Base-by-base conservation (phyloP, 2,329 filamentous ascomycete genomes). In the Fusarium mundagurra region DNA sequence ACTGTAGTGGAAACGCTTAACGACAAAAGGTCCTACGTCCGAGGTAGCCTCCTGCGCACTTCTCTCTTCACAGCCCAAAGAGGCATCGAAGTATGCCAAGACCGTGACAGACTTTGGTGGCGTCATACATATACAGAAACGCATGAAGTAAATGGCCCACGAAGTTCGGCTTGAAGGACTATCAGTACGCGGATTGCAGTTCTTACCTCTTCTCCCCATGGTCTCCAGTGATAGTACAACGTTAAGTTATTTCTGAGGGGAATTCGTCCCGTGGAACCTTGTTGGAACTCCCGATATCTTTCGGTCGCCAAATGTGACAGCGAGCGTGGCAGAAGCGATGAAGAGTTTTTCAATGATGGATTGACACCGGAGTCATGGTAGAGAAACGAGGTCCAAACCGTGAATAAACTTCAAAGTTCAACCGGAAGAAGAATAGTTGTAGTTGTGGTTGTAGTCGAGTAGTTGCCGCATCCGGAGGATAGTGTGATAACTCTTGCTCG, bases 401-500 rank as follows among this genome's bases (percentile, higher is more conserved):
- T 39, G 43, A 55, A 50, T 29, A 24, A 51, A 39, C 20, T 50
- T 50, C 14, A 22, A 57, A 22, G n/a, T 44, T 36, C 31, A 27
- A 36, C 36, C 18, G 43, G n/a, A 50, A 48, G 10, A 18, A 20
- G 10, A 36, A 41, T 53, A 31, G 18, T 47, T 43, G 24, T 24
- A 24, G 34, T 27, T 54, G 34, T 38, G 24, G 34, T 29, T 41
- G 34, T 38, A 29, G 22, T 29, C 31, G 31, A 48, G 29, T 17
- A 31, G 44, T 36, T n/a, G 20, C 29, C 44, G 34, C 34, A 50
- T 33, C 39, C 39, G 31, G 53, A 45, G 29, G 13, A 13, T n/a
- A 27, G 38, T 57, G 41, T 58, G 24, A 43, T 48, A 60, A 66
- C 67, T 70, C 67, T 70, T 70, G 41, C 67, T 70, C 67, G 43